Base-by-base conservation (phyloP, 2,329 filamentous ascomycete species). In the Aspergillus sp. region DNA sequence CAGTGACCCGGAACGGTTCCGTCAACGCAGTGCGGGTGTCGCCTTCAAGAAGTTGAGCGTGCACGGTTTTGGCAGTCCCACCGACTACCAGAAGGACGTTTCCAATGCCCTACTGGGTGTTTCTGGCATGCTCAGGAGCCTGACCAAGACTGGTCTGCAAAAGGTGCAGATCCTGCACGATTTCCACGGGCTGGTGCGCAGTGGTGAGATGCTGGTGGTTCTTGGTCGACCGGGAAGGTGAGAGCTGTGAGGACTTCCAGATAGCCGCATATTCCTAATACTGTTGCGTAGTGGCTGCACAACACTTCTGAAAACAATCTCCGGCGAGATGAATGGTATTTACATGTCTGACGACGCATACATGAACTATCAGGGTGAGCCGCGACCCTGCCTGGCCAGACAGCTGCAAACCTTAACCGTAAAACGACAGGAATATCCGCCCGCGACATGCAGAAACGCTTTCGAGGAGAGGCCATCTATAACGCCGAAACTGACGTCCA, bases 401-500 rank as follows among this genome's bases (percentile, higher is more conserved):
- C 5, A 13, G 13, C 32, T 22, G 3, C 22, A 47, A 30, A 15
- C n/a, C 7, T 24, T 26, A 5, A 24, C n/a, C 17, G 17, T 6
- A 3, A 48, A 5, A n/a, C n/a, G 18, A 18, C 24, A 42, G 76
- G 74, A 59, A 70, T 73, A 24, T 65, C 71, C 12, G 68, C 70
- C 38, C 66, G 53, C 4, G 43, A 55, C 22, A 62, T 50, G 89
- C 85, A 89, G 75, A 84, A 83, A 9, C 80, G 80, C n/a, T 92
- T 93, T 76, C 87, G 89, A 22, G 90, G 91, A 63, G 91, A 96
- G 74, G 89, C 89, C 60, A 93, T 95, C 71, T 95, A 95, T 76
- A 92, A 89, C 0, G 89, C 89, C 60, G 90, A 93, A 73, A 87
- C 90, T 36, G 91, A 96, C 69, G 87, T 90, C 4, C 90, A 93